Evolutionary conservation across 495 filamentous ascomycete species (phyloP).

Genomic region (Eremomyces bilateralis): DNA sequence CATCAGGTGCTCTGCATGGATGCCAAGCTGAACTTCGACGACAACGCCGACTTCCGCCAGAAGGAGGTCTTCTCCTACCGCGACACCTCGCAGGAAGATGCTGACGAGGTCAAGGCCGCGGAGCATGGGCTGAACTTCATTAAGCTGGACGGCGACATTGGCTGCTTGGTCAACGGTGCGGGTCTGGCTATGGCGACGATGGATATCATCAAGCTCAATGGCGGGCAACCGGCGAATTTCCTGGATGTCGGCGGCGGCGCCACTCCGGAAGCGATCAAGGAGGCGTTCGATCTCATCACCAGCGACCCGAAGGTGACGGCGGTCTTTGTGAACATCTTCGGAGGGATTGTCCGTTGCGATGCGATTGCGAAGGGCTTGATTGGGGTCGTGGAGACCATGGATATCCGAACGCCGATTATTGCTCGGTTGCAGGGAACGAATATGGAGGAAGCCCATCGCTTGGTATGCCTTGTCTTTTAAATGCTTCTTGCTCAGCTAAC

Average conservation of each 20-base stretch:
- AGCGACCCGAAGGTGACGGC: conserved; percentile 95
- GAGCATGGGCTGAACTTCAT: conserved; percentile 95
- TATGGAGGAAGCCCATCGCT: conserved; percentile 82
- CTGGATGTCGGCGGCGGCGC: conserved; percentile 95
- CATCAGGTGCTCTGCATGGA: conserved; percentile 98
- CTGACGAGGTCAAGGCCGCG: conserved; percentile 91
- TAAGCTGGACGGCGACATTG: conserved; percentile 98
- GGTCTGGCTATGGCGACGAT: conserved; percentile 99
- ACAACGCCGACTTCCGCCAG: conserved; percentile 96
- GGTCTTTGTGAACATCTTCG: conserved; percentile 99
- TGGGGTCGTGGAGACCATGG: conserved; percentile 78
- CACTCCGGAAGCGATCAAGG: conserved; percentile 86
- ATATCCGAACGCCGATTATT: conserved; percentile 87
- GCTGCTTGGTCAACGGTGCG: conserved; percentile 95
- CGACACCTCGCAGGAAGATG: conserved; percentile 84
- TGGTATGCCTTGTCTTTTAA: conserved; percentile 27
- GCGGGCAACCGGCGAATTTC: conserved; percentile 92
- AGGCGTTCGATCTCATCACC: conserved; percentile 95
- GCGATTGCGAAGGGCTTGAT: conserved; percentile 94
- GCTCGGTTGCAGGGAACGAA: conserved; percentile 97
- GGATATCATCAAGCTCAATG: conserved; percentile 99
- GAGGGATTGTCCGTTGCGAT: conserved; percentile 94
- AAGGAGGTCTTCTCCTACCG: conserved; percentile 88
- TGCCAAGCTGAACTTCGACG: conserved; percentile 92
- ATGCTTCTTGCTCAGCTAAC: background rate